A percentile compares a stretch with the other conserved stretches of the same genome.
phyloP scores from a whole-genome alignment of 1,284 basidiomycete genomes.

The Tranzscheliella williamsii region DNA sequence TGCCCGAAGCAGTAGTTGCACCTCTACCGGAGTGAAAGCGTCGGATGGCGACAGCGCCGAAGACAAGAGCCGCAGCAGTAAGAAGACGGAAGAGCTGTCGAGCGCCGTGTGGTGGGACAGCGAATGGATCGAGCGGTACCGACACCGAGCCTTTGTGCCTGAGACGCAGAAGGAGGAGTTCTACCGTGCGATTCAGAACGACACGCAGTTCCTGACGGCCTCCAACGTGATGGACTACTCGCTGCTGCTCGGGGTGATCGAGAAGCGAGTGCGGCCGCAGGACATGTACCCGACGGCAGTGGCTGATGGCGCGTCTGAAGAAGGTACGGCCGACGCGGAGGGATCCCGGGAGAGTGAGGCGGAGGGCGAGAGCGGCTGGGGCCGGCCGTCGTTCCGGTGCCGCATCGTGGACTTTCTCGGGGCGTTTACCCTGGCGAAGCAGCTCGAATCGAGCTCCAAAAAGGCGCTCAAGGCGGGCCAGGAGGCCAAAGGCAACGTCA shows the following conservation, averaged over 20 bases:
- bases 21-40: neutral
- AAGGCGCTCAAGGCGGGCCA: constrained; percentile 45
- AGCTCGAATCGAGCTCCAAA: constrained; percentile 48
- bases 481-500: constrained; percentile 50
- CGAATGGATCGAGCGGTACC: constrained; percentile 42
- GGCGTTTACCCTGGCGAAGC: constrained; percentile 53
- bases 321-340: constrained; percentile 5
- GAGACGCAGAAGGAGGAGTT: constrained; percentile 45
- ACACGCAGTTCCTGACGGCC: constrained; percentile 46
- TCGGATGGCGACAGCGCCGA: neutral
- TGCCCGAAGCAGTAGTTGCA: neutral
- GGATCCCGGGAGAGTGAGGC: neutral
- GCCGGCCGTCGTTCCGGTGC: constrained; percentile 30
- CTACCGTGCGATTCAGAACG: constrained; percentile 42
- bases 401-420: constrained; percentile 54
- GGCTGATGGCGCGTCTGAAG: neutral
- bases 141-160: constrained; percentile 40
- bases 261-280: constrained; percentile 20
- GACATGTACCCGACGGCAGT: constrained; percentile 30
- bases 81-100: constrained; percentile 7
- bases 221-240: constrained; percentile 58
- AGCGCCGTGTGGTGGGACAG: constrained; percentile 44
- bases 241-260: constrained; percentile 50
- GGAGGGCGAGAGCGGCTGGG: neutral
- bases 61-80: neutral